Evolutionary conservation across 345 rosid species (phyloP).

Genomic region (Corchorus capsularis): DNA sequence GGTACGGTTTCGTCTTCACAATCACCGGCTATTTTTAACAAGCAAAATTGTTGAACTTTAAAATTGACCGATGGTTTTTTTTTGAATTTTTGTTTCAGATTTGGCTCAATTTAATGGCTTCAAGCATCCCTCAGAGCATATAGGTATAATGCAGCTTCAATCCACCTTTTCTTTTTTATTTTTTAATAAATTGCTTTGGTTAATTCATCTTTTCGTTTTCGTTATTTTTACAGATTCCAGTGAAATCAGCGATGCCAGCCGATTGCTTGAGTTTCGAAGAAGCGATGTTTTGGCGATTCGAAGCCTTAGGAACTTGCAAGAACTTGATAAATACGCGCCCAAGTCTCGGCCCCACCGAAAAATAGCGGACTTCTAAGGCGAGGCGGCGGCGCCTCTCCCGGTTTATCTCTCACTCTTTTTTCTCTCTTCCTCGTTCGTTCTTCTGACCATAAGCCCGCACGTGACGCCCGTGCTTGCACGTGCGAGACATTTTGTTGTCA

Average conservation of each 20-base stretch:
- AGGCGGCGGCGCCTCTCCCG: conserved; percentile 17
- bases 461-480: conserved; percentile 1
- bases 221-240: conserved; percentile 27
- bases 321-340: conserved; percentile 35
- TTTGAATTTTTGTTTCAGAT: conserved; percentile 47
- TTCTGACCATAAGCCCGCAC: conserved; percentile 6
- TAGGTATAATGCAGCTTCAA: conserved; percentile 64
- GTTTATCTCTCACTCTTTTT: not conserved
- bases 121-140: conserved; percentile 41
- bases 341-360: conserved; percentile 66
- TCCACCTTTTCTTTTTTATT: not conserved
- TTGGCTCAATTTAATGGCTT: conserved; percentile 75
- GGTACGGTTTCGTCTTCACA: conserved; percentile 37
- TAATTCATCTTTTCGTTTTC: not conserved
- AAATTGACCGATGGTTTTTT: not conserved
- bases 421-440: not conserved
- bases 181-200: conserved; percentile 3
- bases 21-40: conserved; percentile 2
- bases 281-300: conserved; percentile 57
- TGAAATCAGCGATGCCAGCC: conserved; percentile 41
- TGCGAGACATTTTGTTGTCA: conserved; percentile 6
- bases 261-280: conserved; percentile 36
- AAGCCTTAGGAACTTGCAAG: conserved; percentile 72
- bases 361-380: conserved; percentile 56
- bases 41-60: not conserved